Conservation (phyloP, 2,329 filamentous ascomycete species). For the Fusarium armeniacum region DNA sequence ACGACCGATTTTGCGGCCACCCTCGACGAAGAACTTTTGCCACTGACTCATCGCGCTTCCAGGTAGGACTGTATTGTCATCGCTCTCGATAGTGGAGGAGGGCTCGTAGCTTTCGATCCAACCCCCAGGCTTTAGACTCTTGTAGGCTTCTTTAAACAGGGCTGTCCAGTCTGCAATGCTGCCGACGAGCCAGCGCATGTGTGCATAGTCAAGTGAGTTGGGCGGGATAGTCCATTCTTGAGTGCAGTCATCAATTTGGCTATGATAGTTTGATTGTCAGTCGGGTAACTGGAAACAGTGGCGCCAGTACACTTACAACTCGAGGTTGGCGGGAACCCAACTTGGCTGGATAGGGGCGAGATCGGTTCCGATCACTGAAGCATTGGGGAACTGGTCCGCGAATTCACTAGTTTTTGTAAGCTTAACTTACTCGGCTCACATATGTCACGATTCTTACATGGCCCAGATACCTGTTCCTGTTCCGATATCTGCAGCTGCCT, state of each 20-base stretch:
- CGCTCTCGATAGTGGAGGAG: background rate
- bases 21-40: constrained; percentile 23
- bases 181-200: constrained; percentile 14
- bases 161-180: constrained; percentile 7
- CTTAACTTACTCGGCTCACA: fast-evolving
- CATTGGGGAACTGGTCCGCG: constrained; percentile 1
- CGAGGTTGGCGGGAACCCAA: constrained; percentile 12
- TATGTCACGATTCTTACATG: background rate
- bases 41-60: constrained; percentile 5
- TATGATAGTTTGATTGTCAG: background rate
- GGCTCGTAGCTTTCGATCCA: constrained; percentile 27
- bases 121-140: constrained; percentile 1
- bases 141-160: background rate
- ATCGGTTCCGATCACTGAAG: constrained; percentile 2
- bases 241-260: constrained; percentile 21
- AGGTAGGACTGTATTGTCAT: background rate
- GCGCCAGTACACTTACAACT: background rate
- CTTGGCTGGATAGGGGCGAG: constrained; percentile 14
- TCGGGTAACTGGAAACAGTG: fast-evolving
- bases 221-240: constrained; percentile 2
- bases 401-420: background rate
- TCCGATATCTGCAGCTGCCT: constrained; percentile 9
- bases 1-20: constrained; percentile 3
- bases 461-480: constrained; percentile 30
- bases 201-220: background rate